These are phyloP conservation scores for Talaromyces sp. DNA, from an alignment of 2,329 filamentous ascomycete species.

Conservation along the genomic window DNA sequence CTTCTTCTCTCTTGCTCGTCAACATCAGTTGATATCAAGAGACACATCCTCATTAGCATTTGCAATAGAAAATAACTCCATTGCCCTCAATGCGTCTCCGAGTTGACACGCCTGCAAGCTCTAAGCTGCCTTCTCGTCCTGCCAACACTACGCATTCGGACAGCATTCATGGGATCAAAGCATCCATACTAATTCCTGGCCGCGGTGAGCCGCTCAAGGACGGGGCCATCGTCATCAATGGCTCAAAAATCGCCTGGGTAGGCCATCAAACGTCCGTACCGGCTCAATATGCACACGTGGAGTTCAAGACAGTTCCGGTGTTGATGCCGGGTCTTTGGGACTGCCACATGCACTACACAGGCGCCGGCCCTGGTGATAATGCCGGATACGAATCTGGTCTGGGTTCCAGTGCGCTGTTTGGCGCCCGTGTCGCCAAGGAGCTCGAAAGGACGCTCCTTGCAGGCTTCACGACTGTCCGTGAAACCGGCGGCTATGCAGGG, in stretches of 20 bases:
- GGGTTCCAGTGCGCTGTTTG: slow-evolving; percentile 28
- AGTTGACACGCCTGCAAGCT: background rate
- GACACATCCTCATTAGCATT: background rate
- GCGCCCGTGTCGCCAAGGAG: slow-evolving; percentile 38
- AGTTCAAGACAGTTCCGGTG: slow-evolving; percentile 33
- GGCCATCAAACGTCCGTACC: slow-evolving; percentile 28
- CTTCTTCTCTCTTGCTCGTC: background rate
- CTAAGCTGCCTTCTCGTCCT: slow-evolving; percentile 2
- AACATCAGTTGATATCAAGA: background rate
- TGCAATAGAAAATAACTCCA: background rate
- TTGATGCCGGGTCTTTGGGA: slow-evolving; percentile 53
- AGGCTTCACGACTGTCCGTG: slow-evolving; percentile 49
- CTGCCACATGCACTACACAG: slow-evolving; percentile 46
- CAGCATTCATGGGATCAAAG: slow-evolving; percentile 2
- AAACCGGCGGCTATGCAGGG: slow-evolving; percentile 44
- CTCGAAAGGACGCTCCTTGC: slow-evolving; percentile 39
- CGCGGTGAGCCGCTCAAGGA: slow-evolving; percentile 38
- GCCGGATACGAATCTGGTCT: slow-evolving; percentile 10
- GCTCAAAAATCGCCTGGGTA: slow-evolving; percentile 37
- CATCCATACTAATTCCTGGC: slow-evolving; percentile 44
- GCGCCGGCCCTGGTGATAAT: slow-evolving; percentile 20
- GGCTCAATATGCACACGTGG: slow-evolving; percentile 23
- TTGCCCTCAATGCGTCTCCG: slow-evolving; percentile 1
- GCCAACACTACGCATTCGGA: background rate
- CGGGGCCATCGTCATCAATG: slow-evolving; percentile 35